Evolutionary conservation across 768 basidiomycete species (phyloP).

Genomic region (Xerocomus potaroensis): DNA sequence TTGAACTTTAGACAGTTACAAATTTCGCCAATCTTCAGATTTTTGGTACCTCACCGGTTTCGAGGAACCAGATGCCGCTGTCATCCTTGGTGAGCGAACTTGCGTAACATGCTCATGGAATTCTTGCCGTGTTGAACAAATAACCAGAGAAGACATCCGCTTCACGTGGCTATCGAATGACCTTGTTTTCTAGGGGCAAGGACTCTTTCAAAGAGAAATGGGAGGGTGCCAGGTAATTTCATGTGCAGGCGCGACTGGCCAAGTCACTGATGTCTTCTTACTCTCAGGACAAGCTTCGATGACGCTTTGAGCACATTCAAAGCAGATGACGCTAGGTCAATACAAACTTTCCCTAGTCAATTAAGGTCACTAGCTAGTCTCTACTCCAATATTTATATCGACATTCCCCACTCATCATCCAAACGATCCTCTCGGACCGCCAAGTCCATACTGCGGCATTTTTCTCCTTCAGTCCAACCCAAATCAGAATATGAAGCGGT

Average conservation of each 20-base stretch:
- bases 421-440: slow-evolving; percentile 39
- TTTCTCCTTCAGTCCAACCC: slow-evolving; percentile 27
- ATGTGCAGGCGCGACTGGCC: not conserved
- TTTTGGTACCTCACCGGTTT: slow-evolving; percentile 98
- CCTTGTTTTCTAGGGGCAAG: slow-evolving; percentile 74
- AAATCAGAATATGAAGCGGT: slow-evolving; percentile 51
- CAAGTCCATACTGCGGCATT: slow-evolving; percentile 55
- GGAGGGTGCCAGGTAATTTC: slow-evolving; percentile 73
- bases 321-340: slow-evolving; percentile 68
- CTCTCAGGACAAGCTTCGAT: slow-evolving; percentile 55
- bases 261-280: not conserved
- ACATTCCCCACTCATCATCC: slow-evolving; percentile 39
- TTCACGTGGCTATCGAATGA: slow-evolving; percentile 80
- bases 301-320: slow-evolving; percentile 67
- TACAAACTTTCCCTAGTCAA: slow-evolving; percentile 50
- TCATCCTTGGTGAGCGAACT: slow-evolving; percentile 75
- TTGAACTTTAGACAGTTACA: slow-evolving; percentile 59
- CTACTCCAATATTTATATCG: slow-evolving; percentile 51
- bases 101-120: slow-evolving; percentile 13
- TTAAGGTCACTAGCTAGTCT: slow-evolving; percentile 51
- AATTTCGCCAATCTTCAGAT: slow-evolving; percentile 88
- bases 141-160: slow-evolving; percentile 62
- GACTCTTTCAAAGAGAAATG: slow-evolving; percentile 79
- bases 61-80: slow-evolving; percentile 85
- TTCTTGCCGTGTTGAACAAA: slow-evolving; percentile 1